Evolutionary conservation across 345 rosid genomes (phyloP), one percentile per base, ranked within the genome.

Genomic region (Bruguiera parviflora): DNA sequence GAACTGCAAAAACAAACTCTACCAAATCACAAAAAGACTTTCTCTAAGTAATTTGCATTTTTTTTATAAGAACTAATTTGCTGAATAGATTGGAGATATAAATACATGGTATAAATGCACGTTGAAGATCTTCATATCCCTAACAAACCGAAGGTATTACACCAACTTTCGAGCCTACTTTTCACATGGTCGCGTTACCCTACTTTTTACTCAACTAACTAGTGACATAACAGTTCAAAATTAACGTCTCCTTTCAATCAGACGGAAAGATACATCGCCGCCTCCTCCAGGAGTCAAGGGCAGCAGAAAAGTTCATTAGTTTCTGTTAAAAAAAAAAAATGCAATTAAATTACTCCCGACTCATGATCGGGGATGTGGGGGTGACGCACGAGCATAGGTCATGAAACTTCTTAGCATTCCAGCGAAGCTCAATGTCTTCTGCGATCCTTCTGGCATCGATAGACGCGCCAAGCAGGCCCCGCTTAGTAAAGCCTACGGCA

Each of bases 391-490:
- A 37, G 67, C 52, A 20, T 7, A 59, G 46, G 72, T 61, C 61
- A 29, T 60, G 65, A 49, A 59, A 29, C 58, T 53, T 32, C 49
- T 81, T 71, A 8, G 73, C 70, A 71, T 77, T 77, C 85, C 81
- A 79, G 27, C 51, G 70, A 60, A 52, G 73, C 57, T 76, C 75
- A 53, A 92, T 82, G 71, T 92, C 96, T 56, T 89, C 79, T 11
- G 96, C 85, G 0, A 90, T 86, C 64, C 65, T 86, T 64, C 68
- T 78, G 1, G 98, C 97, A 71, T 89, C 92, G 55, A 82, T 73
- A 27, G 96, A 78, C n/a, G 83, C 83, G 43, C 98, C 98, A 25
- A 89, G 86, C 63, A 92, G 74, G 22, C 98, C 98, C 49, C 88
- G 87, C 37, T 86, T 86, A 9, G 88, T 79, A 66, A 92, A 92